A percentile compares a stretch with the other conserved stretches of the same genome.
These are phyloP conservation scores for Rhododendron simsii DNA, from an alignment of 148 eudicot genomes.

Conservation along the genomic window DNA sequence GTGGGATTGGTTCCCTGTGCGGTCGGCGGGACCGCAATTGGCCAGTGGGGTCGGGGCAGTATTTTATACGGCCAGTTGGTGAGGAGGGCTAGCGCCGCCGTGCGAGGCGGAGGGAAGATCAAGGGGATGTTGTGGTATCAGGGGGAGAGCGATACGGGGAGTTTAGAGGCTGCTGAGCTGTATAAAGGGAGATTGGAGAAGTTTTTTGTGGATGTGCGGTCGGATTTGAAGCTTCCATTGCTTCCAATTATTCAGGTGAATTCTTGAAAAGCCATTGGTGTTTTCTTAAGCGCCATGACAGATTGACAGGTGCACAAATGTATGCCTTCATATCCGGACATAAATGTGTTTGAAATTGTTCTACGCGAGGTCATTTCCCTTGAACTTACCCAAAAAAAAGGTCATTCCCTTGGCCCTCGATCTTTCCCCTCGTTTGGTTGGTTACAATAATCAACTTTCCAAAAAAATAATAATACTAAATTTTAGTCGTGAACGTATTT, in stretches of 20 bases:
- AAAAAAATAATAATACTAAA: no score
- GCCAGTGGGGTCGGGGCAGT: constrained; percentile 22
- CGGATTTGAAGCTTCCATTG: constrained; percentile 19
- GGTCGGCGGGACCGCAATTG: constrained; percentile 33
- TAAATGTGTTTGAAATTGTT: not conserved
- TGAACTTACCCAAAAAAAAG: no score
- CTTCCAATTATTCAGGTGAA: not conserved
- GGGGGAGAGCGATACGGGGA: constrained; percentile 33
- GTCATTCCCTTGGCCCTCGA: no score
- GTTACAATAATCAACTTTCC: no score
- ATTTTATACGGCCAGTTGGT: not conserved
- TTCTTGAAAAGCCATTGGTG: not conserved
- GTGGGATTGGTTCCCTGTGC: constrained; percentile 46
- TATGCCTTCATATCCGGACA: not conserved
- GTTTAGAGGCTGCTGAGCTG: constrained; percentile 7
- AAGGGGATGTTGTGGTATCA: constrained; percentile 40
- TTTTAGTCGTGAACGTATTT: no score
- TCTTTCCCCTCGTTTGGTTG: not conserved
- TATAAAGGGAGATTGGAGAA: constrained; percentile 17
- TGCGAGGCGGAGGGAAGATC: constrained; percentile 24
- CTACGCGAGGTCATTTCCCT: no score
- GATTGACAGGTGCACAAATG: not conserved
- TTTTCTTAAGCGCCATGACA: not conserved
- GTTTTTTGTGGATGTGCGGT: constrained; percentile 13
- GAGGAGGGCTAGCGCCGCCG: constrained; percentile 23